phyloP scores from a whole-genome alignment of 768 basidiomycete species.

The Xerocomellus dryophilus region DNA sequence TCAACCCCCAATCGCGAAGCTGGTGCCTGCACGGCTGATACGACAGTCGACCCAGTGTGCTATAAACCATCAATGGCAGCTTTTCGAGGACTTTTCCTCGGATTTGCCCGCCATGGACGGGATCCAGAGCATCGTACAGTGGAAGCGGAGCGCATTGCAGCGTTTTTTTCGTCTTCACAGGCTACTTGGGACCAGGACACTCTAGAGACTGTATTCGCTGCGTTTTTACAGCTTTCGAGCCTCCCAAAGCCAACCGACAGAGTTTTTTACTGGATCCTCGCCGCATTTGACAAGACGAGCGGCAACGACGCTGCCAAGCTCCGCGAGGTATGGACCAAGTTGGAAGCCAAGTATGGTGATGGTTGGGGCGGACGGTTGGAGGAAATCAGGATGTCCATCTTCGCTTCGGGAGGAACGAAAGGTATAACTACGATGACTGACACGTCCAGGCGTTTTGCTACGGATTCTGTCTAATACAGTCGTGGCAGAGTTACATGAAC shows the following conservation, averaged over 20 bases:
- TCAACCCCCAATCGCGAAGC: constrained; percentile 41
- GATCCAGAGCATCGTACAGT: constrained; percentile 13
- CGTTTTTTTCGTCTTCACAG: constrained; percentile 10
- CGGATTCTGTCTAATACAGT: constrained; percentile 6
- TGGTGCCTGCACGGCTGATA: constrained; percentile 29
- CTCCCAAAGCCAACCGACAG: constrained; percentile 42
- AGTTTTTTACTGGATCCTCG: constrained; percentile 63
- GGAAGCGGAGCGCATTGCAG: background rate
- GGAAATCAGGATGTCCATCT: constrained; percentile 44
- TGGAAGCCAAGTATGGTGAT: constrained; percentile 54
- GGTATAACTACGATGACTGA: background rate
- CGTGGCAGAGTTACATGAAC: constrained; percentile 3
- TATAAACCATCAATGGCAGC: constrained; percentile 48
- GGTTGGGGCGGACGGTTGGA: constrained; percentile 43
- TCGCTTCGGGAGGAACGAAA: constrained; percentile 3
- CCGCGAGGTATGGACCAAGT: constrained; percentile 51
- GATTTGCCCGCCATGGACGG: constrained; percentile 61
- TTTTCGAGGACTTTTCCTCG: constrained; percentile 74
- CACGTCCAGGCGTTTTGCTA: background rate
- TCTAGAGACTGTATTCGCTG: constrained; percentile 55
- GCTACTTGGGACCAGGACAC: constrained; percentile 53
- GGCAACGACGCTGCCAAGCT: constrained; percentile 47
- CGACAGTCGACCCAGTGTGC: constrained; percentile 27
- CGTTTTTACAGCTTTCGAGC: constrained; percentile 57
- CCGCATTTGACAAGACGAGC: constrained; percentile 62